Conservation (phyloP, 352 stramenopile species). For the Phytophthora vignae region DNA sequence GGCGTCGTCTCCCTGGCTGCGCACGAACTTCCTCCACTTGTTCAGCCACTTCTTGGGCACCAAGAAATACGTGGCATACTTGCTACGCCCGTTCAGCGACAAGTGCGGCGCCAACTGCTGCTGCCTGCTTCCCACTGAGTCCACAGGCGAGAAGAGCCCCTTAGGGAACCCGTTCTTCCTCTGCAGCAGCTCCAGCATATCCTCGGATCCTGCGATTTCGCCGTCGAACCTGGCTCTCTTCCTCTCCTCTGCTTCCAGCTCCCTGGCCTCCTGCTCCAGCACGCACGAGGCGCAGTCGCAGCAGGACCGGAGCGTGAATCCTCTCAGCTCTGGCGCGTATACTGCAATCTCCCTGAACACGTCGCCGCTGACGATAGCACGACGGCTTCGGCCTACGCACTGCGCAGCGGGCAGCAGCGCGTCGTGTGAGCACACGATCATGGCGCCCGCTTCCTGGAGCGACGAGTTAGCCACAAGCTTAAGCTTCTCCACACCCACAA, state of each 20-base stretch:
- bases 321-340: conserved; percentile 68
- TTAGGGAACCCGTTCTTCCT: conserved; percentile 85
- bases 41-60: conserved; percentile 89
- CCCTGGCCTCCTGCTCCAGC: conserved; percentile 58
- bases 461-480: conserved; percentile 35
- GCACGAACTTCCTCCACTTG: conserved; percentile 81
- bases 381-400: conserved; percentile 69
- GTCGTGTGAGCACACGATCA: conserved; percentile 78
- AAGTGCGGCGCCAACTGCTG: conserved; percentile 58
- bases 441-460: conserved; percentile 33
- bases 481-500: conserved; percentile 7
- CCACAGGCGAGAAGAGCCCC: conserved; percentile 73
- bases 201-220: conserved; percentile 69
- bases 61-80: conserved; percentile 74
- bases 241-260: conserved; percentile 59
- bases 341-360: conserved; percentile 57
- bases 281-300: conserved; percentile 70
- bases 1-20: conserved; percentile 58
- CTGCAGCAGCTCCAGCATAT: conserved; percentile 74
- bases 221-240: conserved; percentile 71
- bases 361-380: conserved; percentile 58
- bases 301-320: conserved; percentile 56
- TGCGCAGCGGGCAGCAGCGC: conserved; percentile 58
- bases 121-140: conserved; percentile 21
- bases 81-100: conserved; percentile 57